Evolutionary conservation across 139 green algal genomes (phyloP).

Genomic region (Micromonas pusilla): DNA sequence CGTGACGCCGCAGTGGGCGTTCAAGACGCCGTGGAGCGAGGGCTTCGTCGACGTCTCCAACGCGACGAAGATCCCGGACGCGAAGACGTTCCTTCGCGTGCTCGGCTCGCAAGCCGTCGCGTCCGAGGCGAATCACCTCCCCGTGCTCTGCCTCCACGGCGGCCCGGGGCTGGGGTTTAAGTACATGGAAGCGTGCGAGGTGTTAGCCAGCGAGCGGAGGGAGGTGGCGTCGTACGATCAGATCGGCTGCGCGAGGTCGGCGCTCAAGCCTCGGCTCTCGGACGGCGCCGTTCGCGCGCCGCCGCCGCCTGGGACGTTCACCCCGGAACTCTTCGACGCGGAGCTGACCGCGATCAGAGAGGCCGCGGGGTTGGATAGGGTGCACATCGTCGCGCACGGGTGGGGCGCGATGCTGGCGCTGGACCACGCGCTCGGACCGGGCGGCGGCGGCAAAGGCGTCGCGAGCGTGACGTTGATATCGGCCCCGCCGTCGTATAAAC

Average conservation of each 20-base stretch:
- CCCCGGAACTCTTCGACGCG: not conserved
- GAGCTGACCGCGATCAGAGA: not conserved
- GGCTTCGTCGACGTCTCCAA: not conserved
- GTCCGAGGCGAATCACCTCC: not conserved
- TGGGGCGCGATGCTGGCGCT: not conserved
- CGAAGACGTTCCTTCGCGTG: not conserved
- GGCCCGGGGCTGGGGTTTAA: not conserved
- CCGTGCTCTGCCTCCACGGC: not conserved
- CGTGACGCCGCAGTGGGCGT: constrained; percentile 4
- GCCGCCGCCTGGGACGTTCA: not conserved
- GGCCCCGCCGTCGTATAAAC: not conserved
- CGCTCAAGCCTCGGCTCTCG: too few relatives aligned
- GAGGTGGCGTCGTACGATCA: constrained; percentile 8
- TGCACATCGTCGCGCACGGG: not conserved
- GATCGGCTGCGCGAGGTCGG: not conserved
- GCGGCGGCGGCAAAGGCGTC: not conserved
- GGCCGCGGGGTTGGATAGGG: not conserved
- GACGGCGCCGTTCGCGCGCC: too few relatives aligned
- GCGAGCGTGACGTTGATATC: not conserved
- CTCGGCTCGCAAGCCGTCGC: not conserved
- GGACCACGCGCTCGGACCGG: not conserved
- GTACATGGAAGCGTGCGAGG: constrained; percentile 2
- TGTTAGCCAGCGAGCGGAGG: not conserved
- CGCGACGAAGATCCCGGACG: not conserved
- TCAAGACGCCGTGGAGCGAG: constrained; percentile 11